phyloP scores from a whole-genome alignment of 768 basidiomycete genomes.

The Suillus placidus region DNA sequence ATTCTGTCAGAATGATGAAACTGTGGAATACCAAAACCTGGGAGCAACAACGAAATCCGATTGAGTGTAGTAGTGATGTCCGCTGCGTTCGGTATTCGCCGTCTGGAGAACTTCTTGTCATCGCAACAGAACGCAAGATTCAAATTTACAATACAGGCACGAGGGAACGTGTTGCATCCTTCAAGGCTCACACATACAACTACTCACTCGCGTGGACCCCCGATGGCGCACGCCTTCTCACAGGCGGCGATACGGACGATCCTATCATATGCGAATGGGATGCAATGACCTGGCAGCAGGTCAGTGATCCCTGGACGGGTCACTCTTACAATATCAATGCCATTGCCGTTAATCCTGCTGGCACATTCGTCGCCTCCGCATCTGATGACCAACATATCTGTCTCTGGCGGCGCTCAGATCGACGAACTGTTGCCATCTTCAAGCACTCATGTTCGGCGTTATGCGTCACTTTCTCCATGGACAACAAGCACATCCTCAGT shows the following conservation, averaged over 20 bases:
- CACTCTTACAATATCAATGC: accelerated
- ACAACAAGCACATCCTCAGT: neutral
- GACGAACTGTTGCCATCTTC: neutral
- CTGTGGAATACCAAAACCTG: neutral
- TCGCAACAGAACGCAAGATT: neutral
- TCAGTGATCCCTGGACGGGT: neutral
- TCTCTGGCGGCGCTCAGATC: neutral
- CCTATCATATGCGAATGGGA: neutral
- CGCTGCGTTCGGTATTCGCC: neutral
- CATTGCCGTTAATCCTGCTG: neutral
- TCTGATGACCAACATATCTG: neutral
- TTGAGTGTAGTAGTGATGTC: neutral
- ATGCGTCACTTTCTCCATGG: neutral
- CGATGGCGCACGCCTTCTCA: neutral
- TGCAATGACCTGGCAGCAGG: neutral
- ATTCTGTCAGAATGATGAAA: accelerated
- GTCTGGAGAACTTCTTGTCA: neutral
- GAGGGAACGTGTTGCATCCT: neutral
- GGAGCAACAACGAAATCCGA: neutral
- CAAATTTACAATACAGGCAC: neutral
- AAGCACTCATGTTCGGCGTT: accelerated
- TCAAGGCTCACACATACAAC: neutral
- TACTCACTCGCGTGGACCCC: neutral
- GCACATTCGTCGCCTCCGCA: neutral
- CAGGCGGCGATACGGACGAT: neutral